phyloP scores from a whole-genome alignment of 768 basidiomycete genomes.

The Pholiota conissans region DNA sequence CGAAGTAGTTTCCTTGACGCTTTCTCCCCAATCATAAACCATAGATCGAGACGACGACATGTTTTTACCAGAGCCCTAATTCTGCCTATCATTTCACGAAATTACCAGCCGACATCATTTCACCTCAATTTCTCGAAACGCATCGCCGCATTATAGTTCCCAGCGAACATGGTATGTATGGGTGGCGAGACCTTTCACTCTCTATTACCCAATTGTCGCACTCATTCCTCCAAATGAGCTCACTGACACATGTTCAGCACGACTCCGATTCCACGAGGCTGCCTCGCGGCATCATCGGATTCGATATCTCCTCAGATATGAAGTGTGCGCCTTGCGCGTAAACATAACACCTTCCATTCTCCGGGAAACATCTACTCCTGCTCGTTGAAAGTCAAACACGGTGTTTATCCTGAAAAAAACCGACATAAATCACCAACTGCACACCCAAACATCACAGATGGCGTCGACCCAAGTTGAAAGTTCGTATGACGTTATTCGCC shows the following conservation, averaged over 20 bases:
- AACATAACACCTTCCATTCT: background rate
- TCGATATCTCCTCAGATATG: background rate
- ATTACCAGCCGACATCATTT: background rate
- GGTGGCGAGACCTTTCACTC: background rate
- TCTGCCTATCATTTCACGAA: background rate
- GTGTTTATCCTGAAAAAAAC: background rate
- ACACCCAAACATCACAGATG: background rate
- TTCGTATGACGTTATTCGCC: background rate
- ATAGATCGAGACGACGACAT: too few relatives aligned
- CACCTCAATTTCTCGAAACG: background rate
- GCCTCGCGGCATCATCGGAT: slow-evolving; percentile 5
- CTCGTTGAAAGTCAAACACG: background rate
- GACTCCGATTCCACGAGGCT: background rate
- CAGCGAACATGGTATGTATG: too few relatives aligned
- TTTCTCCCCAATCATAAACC: too few relatives aligned
- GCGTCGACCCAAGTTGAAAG: too few relatives aligned
- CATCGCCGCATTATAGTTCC: too few relatives aligned
- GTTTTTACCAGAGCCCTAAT: too few relatives aligned
- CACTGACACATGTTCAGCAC: background rate
- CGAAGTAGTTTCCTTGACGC: too few relatives aligned
- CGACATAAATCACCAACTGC: background rate
- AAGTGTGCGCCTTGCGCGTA: background rate
- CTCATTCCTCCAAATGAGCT: background rate
- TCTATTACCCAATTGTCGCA: background rate
- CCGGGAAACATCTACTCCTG: background rate